A percentile compares a stretch with the other conserved stretches of the same genome.
Evolutionary conservation across 345 rosid species (phyloP).

Genomic region (Cardamine resedifolia): DNA sequence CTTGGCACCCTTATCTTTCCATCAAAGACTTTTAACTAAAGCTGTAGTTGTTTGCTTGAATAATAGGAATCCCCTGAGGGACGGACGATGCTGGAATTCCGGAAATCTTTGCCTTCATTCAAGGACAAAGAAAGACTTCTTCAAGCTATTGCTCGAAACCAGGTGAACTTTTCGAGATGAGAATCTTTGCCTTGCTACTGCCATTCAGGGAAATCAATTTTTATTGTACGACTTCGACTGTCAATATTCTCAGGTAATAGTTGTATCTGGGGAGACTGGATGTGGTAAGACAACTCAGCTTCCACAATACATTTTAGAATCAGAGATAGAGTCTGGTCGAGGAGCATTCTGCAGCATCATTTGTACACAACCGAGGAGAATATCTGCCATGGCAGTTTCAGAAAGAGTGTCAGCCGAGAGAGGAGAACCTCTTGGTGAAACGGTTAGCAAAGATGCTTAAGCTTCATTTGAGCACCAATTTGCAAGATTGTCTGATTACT

Average conservation of each 20-base stretch:
- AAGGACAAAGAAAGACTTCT: constrained; percentile 91
- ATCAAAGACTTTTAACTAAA: neutral
- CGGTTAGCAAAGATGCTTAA: constrained; percentile 53
- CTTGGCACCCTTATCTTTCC: neutral
- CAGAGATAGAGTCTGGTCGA: constrained; percentile 98
- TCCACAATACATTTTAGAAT: constrained; percentile 92
- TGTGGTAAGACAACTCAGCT: constrained; percentile 99
- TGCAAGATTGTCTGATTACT: neutral
- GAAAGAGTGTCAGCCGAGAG: constrained; percentile 94
- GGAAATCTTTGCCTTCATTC: constrained; percentile 84
- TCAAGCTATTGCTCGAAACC: constrained; percentile 95
- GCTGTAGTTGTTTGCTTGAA: constrained; percentile 20
- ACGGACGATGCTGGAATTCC: constrained; percentile 67
- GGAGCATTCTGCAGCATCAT: constrained; percentile 97
- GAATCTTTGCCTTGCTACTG: constrained; percentile 3
- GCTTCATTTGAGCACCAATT: constrained; percentile 1
- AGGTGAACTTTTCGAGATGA: constrained; percentile 50
- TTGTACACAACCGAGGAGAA: constrained; percentile 98
- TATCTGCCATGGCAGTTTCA: constrained; percentile 95
- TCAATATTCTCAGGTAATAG: constrained; percentile 63
- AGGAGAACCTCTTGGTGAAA: constrained; percentile 98
- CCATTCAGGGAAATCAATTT: neutral
- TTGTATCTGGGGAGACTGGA: constrained; percentile 99
- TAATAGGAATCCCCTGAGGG: constrained; percentile 94
- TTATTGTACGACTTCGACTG: neutral